Conservation (phyloP, 805 yeast species). For the Barnettozyma salicaria region DNA sequence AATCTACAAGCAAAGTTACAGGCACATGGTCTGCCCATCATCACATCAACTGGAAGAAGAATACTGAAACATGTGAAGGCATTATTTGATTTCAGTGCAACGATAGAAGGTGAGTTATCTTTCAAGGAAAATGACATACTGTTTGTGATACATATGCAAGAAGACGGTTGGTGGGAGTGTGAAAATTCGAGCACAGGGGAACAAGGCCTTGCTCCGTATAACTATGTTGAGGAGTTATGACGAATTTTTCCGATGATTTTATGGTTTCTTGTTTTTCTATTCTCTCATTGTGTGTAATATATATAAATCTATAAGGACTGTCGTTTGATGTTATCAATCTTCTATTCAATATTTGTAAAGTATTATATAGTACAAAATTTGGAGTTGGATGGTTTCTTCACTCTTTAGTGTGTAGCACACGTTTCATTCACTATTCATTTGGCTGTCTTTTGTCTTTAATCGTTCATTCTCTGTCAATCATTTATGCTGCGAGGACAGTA, state of each 20-base stretch:
- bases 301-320: no score
- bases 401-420: no score
- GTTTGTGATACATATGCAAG: slow-evolving; percentile 49
- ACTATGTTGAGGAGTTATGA: slow-evolving; percentile 34
- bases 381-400: no score
- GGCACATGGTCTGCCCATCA: slow-evolving; percentile 36
- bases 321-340: no score
- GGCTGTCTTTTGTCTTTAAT: background rate
- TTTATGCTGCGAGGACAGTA: background rate
- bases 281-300: background rate
- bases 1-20: slow-evolving; percentile 23
- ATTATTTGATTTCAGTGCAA: slow-evolving; percentile 51
- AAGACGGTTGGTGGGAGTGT: slow-evolving; percentile 74
- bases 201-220: slow-evolving; percentile 59
- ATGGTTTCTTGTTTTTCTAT: slow-evolving; percentile 1
- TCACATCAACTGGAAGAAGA: slow-evolving; percentile 47
- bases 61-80: slow-evolving; percentile 50
- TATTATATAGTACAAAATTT: no score
- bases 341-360: no score
- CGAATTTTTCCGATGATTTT: slow-evolving; percentile 2
- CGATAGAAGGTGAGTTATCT: slow-evolving; percentile 53
- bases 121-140: slow-evolving; percentile 54
- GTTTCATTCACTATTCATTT: no score
- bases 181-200: slow-evolving; percentile 40
- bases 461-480: background rate